Conservation (phyloP, 352 stramenopile genomes). For the Globisporangium apiculatum region DNA sequence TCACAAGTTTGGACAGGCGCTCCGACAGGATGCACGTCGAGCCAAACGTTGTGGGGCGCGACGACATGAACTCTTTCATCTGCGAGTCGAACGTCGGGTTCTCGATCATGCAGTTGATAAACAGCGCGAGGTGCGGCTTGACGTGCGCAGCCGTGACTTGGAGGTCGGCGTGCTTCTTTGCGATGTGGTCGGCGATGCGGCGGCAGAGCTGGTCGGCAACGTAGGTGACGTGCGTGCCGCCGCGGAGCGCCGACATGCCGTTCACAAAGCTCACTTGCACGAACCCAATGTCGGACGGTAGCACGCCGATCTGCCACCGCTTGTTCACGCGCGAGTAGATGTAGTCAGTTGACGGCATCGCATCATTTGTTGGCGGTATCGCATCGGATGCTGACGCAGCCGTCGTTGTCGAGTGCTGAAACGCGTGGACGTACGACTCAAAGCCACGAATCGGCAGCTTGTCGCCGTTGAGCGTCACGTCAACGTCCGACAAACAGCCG, state of each 20-base stretch:
- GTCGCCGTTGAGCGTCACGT: conserved; percentile 92
- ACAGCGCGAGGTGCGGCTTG: conserved; percentile 97
- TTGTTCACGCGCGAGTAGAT: conserved; percentile 94
- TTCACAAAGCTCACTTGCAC: conserved; percentile 99
- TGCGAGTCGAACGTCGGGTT: conserved; percentile 99
- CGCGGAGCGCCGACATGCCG: conserved; percentile 95
- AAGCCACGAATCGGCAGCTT: conserved; percentile 90
- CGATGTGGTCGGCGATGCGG: conserved; percentile 91
- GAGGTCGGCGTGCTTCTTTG: conserved; percentile 94
- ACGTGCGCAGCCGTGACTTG: conserved; percentile 92
- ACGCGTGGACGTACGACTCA: conserved; percentile 94
- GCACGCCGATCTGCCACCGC: conserved; percentile 94
- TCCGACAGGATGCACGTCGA: conserved; percentile 91
- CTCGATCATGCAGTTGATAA: conserved; percentile 98
- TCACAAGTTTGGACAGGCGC: conserved; percentile 92
- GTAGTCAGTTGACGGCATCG: conserved; percentile 29
- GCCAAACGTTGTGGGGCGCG: conserved; percentile 75
- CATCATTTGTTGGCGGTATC: too few species aligned
- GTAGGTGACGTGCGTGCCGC: conserved; percentile 94
- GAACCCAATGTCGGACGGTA: conserved; percentile 88
- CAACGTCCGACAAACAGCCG: conserved; percentile 89
- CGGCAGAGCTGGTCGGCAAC: conserved; percentile 74
- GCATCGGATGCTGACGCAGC: background rate
- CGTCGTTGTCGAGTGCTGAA: conserved; percentile 54
- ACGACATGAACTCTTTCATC: conserved; percentile 99